These are phyloP conservation scores for Nicotiana benthamiana DNA, from an alignment of 257 asterid species.

Conservation along the genomic window DNA sequence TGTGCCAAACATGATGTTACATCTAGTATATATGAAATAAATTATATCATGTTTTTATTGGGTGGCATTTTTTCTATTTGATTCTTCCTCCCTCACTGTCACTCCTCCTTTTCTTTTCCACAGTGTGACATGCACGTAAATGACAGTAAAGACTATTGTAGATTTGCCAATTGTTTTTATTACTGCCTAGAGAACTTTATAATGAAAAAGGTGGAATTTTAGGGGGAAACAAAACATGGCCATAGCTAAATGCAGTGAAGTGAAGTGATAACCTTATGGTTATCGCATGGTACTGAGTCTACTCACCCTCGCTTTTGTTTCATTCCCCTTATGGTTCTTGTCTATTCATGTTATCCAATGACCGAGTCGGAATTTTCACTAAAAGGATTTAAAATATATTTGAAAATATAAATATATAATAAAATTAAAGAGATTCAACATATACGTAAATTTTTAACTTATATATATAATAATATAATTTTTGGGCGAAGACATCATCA, in stretches of 20 bases:
- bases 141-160: slow-evolving; percentile 64
- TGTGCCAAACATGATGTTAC: slow-evolving; percentile 12
- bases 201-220: slow-evolving; percentile 13
- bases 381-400: no score
- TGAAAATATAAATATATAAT: no score
- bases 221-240: slow-evolving; percentile 8
- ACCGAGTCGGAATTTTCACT: no score
- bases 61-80: not conserved
- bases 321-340: slow-evolving; percentile 3
- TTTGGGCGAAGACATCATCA: no score
- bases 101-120: not conserved
- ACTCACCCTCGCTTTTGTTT: slow-evolving; percentile 34
- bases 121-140: slow-evolving; percentile 68
- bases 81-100: not conserved
- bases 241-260: slow-evolving; percentile 23
- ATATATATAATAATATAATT: no score
- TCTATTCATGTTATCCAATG: no score
- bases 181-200: slow-evolving; percentile 10
- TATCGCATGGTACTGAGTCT: not conserved
- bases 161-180: slow-evolving; percentile 68
- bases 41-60: not conserved
- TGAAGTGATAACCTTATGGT: slow-evolving; percentile 19
- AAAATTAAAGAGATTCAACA: no score
- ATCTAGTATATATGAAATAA: not conserved
- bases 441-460: no score